These are phyloP conservation scores for Dictyostelium intermedium DNA, from an alignment of 78 protist species.

Conservation along the genomic window DNA sequence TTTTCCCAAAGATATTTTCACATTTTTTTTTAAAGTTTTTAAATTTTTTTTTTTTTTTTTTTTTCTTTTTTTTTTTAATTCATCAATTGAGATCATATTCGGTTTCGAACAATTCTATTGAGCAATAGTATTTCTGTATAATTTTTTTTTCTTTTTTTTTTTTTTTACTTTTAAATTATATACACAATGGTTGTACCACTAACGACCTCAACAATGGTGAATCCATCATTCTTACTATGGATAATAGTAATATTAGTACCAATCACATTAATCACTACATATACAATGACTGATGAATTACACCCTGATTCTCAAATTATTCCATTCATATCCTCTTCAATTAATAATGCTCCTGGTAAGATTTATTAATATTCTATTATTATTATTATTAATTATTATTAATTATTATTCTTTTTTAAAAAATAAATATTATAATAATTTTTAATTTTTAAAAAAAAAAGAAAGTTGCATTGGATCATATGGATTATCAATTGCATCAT, in stretches of 20 bases:
- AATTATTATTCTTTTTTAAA: too few species aligned
- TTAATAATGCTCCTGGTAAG: background rate
- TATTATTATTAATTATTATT: too few species aligned
- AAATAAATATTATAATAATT: background rate
- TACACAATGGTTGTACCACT: background rate
- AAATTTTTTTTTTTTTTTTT: too few species aligned
- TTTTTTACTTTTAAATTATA: too few species aligned
- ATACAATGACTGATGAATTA: background rate
- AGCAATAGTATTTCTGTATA: too few species aligned
- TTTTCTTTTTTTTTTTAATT: too few species aligned
- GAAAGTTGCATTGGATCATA: constrained; percentile 50
- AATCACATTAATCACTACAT: background rate
- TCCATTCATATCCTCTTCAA: background rate
- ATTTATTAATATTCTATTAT: too few species aligned
- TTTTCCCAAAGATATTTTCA: too few species aligned
- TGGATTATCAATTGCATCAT: constrained; percentile 37
- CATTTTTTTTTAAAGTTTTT: too few species aligned
- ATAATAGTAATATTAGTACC: background rate
- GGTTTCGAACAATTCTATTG: too few species aligned
- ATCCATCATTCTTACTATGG: background rate
- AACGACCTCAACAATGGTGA: background rate
- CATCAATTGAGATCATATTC: too few species aligned
- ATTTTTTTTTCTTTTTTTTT: too few species aligned
- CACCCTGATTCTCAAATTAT: background rate
- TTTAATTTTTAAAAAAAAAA: background rate